Percentiles rank a stretch among this genome's conserved stretches.
Evolutionary conservation across 106 monocot species (phyloP).

Genomic region (Vanilla planifolia): DNA sequence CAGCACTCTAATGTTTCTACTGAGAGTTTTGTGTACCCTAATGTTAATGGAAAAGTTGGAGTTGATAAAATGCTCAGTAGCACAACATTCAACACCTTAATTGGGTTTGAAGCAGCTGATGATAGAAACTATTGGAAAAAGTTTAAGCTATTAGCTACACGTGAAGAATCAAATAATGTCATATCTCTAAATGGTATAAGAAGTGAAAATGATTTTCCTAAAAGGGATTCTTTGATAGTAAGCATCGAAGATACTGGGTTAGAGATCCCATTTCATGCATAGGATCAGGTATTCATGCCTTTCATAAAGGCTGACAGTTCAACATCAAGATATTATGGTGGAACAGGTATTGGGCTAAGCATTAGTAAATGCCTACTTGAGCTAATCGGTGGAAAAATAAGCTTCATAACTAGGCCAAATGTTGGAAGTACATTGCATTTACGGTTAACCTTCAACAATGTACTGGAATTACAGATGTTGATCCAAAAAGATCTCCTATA

Average conservation of each 20-base stretch:
- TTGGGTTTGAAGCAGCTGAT: constrained; percentile 83
- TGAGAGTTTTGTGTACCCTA: constrained; percentile 13
- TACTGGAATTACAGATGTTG: constrained; percentile 7
- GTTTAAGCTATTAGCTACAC: constrained; percentile 48
- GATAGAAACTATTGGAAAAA: constrained; percentile 72
- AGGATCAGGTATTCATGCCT: constrained; percentile 84
- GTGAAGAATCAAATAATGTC: constrained; percentile 13
- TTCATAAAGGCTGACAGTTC: constrained; percentile 99
- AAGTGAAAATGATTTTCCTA: constrained; percentile 13
- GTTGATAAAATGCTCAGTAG: neutral
- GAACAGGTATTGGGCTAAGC: constrained; percentile 96
- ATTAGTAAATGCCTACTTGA: constrained; percentile 97
- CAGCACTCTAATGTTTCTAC: constrained; percentile 26
- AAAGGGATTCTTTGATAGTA: constrained; percentile 51
- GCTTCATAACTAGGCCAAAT: constrained; percentile 58
- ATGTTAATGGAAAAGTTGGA: constrained; percentile 29
- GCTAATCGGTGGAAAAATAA: constrained; percentile 85
- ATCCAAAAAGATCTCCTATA: constrained; percentile 37
- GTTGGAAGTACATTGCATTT: constrained; percentile 94
- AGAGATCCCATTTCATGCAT: constrained; percentile 84
- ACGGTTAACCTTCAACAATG: constrained; percentile 52
- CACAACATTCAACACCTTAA: constrained; percentile 45
- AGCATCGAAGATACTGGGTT: constrained; percentile 93
- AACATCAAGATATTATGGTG: constrained; percentile 89
- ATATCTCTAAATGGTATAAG: constrained; percentile 20